Percentiles rank a stretch among this genome's conserved stretches.
These are phyloP conservation scores for Litsea cubeba DNA, from an alignment of 164 flowering plant genomes.

Conservation along the genomic window DNA sequence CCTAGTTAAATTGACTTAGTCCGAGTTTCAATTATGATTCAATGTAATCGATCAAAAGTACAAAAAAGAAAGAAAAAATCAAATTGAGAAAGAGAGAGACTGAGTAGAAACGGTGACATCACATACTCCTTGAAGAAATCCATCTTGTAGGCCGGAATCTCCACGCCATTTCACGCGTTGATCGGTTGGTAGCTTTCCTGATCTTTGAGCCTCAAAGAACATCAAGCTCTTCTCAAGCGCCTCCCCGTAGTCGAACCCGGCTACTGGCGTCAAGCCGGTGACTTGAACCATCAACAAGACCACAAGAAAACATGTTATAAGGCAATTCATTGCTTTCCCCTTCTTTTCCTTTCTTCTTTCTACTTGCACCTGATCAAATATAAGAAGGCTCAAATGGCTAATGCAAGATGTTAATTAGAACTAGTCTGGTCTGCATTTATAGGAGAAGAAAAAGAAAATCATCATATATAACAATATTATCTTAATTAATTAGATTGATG, in stretches of 20 bases:
- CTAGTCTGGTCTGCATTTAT: neutral
- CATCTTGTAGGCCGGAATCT: slow-evolving; percentile 66
- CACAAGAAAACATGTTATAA: neutral
- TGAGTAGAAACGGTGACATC: neutral
- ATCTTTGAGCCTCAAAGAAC: slow-evolving; percentile 81
- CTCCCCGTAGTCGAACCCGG: slow-evolving; percentile 43
- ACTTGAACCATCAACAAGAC: neutral
- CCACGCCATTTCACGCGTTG: slow-evolving; percentile 70
- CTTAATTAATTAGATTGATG: too few relatives aligned
- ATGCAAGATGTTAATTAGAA: neutral
- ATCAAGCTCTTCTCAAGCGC: slow-evolving; percentile 61
- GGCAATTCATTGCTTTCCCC: neutral
- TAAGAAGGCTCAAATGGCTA: neutral
- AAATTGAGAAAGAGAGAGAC: neutral
- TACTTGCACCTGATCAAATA: neutral
- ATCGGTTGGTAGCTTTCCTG: slow-evolving; percentile 55
- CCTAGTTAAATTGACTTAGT: too few relatives aligned
- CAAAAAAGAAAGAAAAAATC: neutral
- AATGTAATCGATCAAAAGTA: neutral
- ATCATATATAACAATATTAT: neutral
- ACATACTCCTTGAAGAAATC: slow-evolving; percentile 53
- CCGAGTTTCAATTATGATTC: too few relatives aligned
- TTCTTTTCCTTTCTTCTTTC: neutral
- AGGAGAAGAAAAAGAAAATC: neutral
- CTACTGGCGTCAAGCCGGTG: neutral